These are phyloP conservation scores for Purshia tridentata DNA, from an alignment of 306 rosid genomes.

Conservation along the genomic window DNA sequence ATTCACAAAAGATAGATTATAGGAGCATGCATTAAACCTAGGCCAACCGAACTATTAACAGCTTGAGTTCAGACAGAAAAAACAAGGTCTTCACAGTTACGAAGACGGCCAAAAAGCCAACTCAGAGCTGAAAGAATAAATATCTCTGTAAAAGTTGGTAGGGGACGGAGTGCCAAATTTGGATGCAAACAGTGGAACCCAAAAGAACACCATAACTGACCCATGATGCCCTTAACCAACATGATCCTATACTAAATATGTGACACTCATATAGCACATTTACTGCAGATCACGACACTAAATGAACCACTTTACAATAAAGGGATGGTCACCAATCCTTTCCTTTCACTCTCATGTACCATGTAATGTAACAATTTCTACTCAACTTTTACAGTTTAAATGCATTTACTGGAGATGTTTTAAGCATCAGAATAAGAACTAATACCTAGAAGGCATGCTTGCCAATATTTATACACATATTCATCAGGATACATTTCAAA, in stretches of 20 bases:
- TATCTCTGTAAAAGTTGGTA: background rate
- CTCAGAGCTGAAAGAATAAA: background rate
- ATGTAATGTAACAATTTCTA: background rate
- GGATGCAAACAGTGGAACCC: background rate
- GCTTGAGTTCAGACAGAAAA: background rate
- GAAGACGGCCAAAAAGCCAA: background rate
- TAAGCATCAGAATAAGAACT: background rate
- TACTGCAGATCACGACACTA: background rate
- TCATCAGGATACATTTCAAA: background rate
- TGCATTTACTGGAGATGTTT: background rate
- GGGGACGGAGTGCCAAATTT: background rate
- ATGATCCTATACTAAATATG: background rate
- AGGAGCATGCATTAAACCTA: background rate
- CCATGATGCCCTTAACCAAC: background rate
- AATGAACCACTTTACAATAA: background rate
- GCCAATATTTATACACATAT: background rate
- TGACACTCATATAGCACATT: background rate
- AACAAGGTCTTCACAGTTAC: background rate
- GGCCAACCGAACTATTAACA: background rate
- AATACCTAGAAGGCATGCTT: background rate
- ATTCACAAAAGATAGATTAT: background rate
- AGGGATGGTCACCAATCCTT: background rate
- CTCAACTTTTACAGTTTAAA: background rate
- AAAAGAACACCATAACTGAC: background rate
- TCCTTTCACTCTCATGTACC: background rate